phyloP scores from a whole-genome alignment of 2,329 filamentous ascomycete species.

The Penicillium nordicum region DNA sequence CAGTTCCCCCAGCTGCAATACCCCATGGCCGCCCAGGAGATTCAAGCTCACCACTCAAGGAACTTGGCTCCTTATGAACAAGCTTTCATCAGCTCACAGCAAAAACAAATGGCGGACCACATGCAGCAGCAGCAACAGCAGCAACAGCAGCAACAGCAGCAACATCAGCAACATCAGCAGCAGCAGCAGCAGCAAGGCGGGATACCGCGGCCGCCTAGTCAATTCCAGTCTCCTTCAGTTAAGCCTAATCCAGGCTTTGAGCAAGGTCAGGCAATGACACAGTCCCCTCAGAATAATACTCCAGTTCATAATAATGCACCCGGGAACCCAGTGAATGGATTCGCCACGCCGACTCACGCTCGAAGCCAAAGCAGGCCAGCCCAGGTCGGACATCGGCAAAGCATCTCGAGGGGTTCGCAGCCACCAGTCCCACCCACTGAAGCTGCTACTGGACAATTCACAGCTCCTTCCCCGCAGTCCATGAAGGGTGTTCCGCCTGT shows the following conservation, averaged over 20 bases:
- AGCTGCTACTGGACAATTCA: conserved; percentile 26
- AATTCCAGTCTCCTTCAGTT: conserved; percentile 44
- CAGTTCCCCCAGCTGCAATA: conserved; percentile 60
- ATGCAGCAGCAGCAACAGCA: conserved; percentile 26
- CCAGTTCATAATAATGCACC: conserved; percentile 31
- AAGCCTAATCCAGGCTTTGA: conserved; percentile 52
- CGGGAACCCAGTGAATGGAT: conserved; percentile 38
- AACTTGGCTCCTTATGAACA: conserved; percentile 74
- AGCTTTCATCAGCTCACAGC: conserved; percentile 44
- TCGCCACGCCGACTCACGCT: conserved; percentile 36
- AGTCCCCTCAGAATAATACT: conserved; percentile 33
- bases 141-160: conserved; percentile 18
- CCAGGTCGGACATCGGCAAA: conserved; percentile 29
- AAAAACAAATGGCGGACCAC: conserved; percentile 37
- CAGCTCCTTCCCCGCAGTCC: conserved; percentile 28
- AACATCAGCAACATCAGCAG: too few species aligned
- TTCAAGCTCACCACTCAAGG: conserved; percentile 69
- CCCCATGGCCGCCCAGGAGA: conserved; percentile 64
- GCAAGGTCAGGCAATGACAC: conserved; percentile 30
- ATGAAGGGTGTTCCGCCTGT: conserved; percentile 26
- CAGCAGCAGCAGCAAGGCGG: conserved; percentile 22
- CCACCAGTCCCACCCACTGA: conserved; percentile 31
- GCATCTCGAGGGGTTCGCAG: conserved; percentile 35
- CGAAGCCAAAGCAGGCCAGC: conserved; percentile 34
- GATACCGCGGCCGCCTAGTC: conserved; percentile 38